Base-by-base conservation (phyloP, 2,329 filamentous ascomycete species). In the Diaporthe caulivora region DNA sequence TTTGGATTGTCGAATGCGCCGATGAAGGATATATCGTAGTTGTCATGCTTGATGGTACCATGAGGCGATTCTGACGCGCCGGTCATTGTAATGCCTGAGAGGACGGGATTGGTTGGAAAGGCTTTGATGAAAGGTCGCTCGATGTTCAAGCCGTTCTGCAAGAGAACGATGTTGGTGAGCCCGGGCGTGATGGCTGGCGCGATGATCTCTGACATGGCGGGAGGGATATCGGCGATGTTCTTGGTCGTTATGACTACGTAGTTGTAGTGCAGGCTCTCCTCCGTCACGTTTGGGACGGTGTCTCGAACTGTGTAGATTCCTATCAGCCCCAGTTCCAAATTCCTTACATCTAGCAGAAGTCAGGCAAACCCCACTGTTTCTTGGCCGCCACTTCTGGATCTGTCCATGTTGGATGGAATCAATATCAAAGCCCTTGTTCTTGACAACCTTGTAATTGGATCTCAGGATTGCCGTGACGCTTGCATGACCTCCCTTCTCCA, bases 121-220 rank as follows among this genome's bases (percentile, higher is more conserved):
- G 81, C 79, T 0, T 78, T 72, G 24, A 88, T 78, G 26, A 92
- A 78, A 0, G 89, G 88, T 54, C 84, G 85, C 75, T 92, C 89
- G 75, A 92, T 92, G 76, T 91, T 90, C n/a, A 92, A 80, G 0
- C 90, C 90, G 77, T 92, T 92, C 75, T 92, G 90, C 7, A 90
- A 81, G 9, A 92, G 84, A 0, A 91, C 83, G 57, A 92, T 87
- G 37, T 83, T 83, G 0, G 89, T 91, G 31, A 85, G 81, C 1
- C 82, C 83, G 0, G 84, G 83, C 0, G 86, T 88, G 1, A 92
- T 81, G 2, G 88, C 89, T 0, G 88, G 87, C 0, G 79, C 77
- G 34, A 91, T 86, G 42, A 90, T 78, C 1, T 88, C 85, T 51
- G 83, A 77, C 0, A 88, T 80, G 0, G 81, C 83, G 0, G 90